Evolutionary conservation across 768 basidiomycete genomes (phyloP).

Genomic region (Pleurotus sapidus): DNA sequence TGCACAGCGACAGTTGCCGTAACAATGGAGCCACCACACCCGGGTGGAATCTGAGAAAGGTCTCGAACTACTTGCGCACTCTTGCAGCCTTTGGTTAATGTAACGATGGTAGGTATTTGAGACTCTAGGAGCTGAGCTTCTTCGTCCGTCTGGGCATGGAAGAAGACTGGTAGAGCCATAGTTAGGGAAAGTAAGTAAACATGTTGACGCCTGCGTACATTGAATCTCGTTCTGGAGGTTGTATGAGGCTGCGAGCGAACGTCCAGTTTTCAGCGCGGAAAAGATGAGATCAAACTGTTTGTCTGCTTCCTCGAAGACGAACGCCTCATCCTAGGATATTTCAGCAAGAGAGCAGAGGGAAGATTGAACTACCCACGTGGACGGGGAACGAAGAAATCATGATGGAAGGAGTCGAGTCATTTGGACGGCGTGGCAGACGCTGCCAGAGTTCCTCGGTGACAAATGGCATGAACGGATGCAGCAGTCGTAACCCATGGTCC

Average conservation of each 20-base stretch:
- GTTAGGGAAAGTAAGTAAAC: slow-evolving; percentile 6
- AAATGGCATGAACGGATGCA: slow-evolving; percentile 99
- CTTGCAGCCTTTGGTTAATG: slow-evolving; percentile 88
- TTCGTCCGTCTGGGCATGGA: slow-evolving; percentile 62
- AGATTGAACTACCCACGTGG: slow-evolving; percentile 47
- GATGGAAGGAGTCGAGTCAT: slow-evolving; percentile 81
- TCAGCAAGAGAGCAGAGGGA: neutral
- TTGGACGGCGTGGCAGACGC: slow-evolving; percentile 81
- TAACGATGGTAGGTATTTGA: slow-evolving; percentile 71
- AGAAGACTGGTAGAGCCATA: slow-evolving; percentile 52
- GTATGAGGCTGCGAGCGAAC: slow-evolving; percentile 87
- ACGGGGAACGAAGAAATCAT: slow-evolving; percentile 87
- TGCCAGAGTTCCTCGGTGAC: slow-evolving; percentile 99
- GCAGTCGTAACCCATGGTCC: slow-evolving; percentile 82
- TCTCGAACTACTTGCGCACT: slow-evolving; percentile 65
- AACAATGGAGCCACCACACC: slow-evolving; percentile 84
- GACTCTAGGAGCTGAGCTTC: slow-evolving; percentile 68
- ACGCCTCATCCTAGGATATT: slow-evolving; percentile 49
- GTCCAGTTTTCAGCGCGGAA: slow-evolving; percentile 69
- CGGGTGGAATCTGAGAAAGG: slow-evolving; percentile 70
- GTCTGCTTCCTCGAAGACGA: slow-evolving; percentile 71
- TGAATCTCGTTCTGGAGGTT: slow-evolving; percentile 85
- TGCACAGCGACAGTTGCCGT: slow-evolving; percentile 73
- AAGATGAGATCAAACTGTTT: slow-evolving; percentile 87
- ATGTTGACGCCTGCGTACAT: slow-evolving; percentile 41